A percentile compares a stretch with the other conserved stretches of the same genome.
Evolutionary conservation across 129 eudicot genomes (phyloP).

Genomic region (Tanacetum coccineum): DNA sequence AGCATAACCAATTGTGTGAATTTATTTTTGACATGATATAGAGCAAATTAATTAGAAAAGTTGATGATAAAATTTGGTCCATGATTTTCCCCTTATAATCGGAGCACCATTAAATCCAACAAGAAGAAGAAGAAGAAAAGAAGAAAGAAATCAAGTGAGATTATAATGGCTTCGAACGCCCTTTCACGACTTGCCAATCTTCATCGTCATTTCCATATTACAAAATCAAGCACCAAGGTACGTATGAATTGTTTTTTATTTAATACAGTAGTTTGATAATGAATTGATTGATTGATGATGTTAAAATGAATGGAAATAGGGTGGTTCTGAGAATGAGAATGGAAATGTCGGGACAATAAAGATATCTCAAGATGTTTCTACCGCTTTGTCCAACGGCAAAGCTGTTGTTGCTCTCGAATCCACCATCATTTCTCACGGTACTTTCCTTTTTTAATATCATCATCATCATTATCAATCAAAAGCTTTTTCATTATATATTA

Average conservation of each 20-base stretch:
- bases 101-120: slow-evolving; percentile 11
- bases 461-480: too few species aligned
- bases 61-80: slow-evolving; percentile 5
- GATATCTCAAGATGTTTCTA: slow-evolving; percentile 64
- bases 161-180: slow-evolving; percentile 52
- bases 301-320: slow-evolving; percentile 26
- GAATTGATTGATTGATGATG: background rate
- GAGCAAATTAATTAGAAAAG: too few species aligned
- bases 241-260: background rate
- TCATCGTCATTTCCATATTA: slow-evolving; percentile 48
- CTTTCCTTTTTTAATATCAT: too few species aligned
- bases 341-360: slow-evolving; percentile 36
- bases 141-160: slow-evolving; percentile 1
- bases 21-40: too few species aligned
- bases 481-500: too few species aligned
- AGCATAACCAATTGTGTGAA: too few species aligned
- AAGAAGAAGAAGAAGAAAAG: background rate
- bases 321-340: slow-evolving; percentile 32
- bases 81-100: slow-evolving; percentile 9
- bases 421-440: slow-evolving; percentile 93
- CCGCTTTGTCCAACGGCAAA: slow-evolving; percentile 69
- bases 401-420: slow-evolving; percentile 97
- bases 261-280: background rate
- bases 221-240: slow-evolving; percentile 40
- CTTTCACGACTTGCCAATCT: slow-evolving; percentile 54